These are phyloP conservation scores for Penicillium sp. DNA, from an alignment of 2,329 filamentous ascomycete genomes.

Conservation along the genomic window DNA sequence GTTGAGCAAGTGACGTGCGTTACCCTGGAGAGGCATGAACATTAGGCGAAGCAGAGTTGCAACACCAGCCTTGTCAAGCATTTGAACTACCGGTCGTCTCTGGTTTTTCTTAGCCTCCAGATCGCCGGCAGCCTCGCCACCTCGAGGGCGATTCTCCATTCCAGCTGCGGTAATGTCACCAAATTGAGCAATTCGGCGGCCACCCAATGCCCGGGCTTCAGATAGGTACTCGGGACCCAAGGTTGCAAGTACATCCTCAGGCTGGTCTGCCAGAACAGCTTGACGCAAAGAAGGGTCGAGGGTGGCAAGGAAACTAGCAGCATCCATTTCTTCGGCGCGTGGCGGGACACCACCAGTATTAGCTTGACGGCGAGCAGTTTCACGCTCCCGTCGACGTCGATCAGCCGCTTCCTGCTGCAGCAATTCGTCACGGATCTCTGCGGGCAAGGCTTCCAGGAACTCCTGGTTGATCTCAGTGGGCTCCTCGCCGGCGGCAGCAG, in stretches of 20 bases:
- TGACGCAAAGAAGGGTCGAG: conserved; percentile 84
- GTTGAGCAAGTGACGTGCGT: conserved; percentile 81
- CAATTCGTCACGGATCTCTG: conserved; percentile 88
- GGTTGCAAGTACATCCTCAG: conserved; percentile 82
- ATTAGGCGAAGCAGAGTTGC: conserved; percentile 97
- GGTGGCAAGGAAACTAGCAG: conserved; percentile 89
- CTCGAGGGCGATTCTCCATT: conserved; percentile 45
- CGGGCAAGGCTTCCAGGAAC: conserved; percentile 89
- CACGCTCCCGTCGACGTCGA: conserved; percentile 83
- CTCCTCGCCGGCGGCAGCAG: conserved; percentile 72
- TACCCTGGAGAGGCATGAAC: conserved; percentile 93
- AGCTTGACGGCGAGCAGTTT: conserved; percentile 73
- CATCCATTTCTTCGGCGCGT: conserved; percentile 82
- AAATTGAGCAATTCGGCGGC: conserved; percentile 62
- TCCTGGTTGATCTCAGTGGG: conserved; percentile 76
- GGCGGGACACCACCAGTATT: conserved; percentile 53
- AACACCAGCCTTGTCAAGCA: conserved; percentile 94
- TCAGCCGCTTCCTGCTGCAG: conserved; percentile 89
- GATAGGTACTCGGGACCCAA: conserved; percentile 85
- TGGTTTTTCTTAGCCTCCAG: conserved; percentile 67
- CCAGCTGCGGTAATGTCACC: conserved; percentile 46
- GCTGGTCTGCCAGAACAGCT: conserved; percentile 88
- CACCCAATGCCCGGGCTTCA: conserved; percentile 77
- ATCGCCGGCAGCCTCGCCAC: conserved; percentile 47
- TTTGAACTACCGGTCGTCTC: conserved; percentile 85